phyloP scores from a whole-genome alignment of 441 rosid species.

The Metrosideros polymorpha region DNA sequence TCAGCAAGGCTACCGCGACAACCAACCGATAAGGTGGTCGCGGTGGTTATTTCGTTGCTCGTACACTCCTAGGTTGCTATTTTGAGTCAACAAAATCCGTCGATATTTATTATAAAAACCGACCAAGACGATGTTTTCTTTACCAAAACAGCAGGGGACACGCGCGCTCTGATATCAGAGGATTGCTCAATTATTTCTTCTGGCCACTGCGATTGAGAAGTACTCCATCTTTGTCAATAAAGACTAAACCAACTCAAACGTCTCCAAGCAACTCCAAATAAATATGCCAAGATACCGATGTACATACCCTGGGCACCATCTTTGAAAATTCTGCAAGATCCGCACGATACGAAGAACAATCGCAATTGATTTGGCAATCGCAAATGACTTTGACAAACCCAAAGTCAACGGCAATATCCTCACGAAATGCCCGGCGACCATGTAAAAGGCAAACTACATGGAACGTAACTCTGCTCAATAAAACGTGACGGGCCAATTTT shows the following conservation, averaged over 20 bases:
- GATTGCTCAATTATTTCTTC: background rate
- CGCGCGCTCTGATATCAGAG: background rate
- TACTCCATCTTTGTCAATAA: background rate
- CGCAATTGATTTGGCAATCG: no score
- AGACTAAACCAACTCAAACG: rapidly evolving
- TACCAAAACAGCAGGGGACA: background rate
- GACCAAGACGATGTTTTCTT: background rate
- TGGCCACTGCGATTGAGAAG: background rate
- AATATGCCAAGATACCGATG: rapidly evolving
- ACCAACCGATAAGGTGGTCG: background rate
- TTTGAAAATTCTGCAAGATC: background rate
- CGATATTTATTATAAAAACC: no score
- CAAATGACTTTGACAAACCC: no score
- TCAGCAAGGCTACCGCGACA: background rate
- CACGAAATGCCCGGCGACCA: background rate
- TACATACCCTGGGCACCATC: background rate
- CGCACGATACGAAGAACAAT: background rate
- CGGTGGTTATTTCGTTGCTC: background rate
- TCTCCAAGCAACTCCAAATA: background rate
- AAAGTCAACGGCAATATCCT: rapidly evolving
- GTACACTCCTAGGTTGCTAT: background rate
- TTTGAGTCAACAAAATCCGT: background rate
- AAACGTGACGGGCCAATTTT: background rate
- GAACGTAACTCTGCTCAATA: rapidly evolving
- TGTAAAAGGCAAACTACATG: rapidly evolving